Conservation (phyloP, 2,329 filamentous ascomycete species). For the Aspergillus bombycis region DNA sequence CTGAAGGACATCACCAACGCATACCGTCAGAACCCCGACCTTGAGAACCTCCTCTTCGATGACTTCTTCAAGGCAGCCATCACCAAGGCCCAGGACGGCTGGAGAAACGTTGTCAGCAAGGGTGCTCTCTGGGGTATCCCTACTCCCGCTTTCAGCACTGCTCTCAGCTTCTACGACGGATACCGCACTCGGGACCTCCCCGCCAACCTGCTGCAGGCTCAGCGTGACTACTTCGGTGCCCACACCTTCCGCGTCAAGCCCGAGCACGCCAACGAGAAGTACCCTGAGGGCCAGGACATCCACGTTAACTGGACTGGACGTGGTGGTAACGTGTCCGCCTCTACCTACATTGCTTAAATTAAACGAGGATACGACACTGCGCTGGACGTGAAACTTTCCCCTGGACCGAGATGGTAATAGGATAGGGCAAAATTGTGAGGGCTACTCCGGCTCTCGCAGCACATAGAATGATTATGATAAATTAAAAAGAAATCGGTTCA, state of each 20-base stretch:
- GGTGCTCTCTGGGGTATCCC: conserved; percentile 92
- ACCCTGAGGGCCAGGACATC: conserved; percentile 82
- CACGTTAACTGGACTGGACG: conserved; percentile 99
- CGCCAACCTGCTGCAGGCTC: conserved; percentile 96
- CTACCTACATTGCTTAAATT: conserved; percentile 91
- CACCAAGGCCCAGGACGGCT: conserved; percentile 90
- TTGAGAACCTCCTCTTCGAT: conserved; percentile 98
- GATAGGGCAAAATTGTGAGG: conserved; percentile 17
- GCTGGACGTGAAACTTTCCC: conserved; percentile 30
- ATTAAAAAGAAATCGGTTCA: conserved; percentile 13
- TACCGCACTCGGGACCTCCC: conserved; percentile 97
- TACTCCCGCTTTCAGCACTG: conserved; percentile 93
- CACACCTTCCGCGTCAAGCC: conserved; percentile 91
- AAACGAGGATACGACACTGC: conserved; percentile 24
- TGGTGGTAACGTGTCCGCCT: conserved; percentile 95
- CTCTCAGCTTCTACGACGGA: conserved; percentile 97
- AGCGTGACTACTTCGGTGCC: conserved; percentile 99
- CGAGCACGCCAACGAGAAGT: conserved; percentile 74
- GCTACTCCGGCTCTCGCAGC: conserved; percentile 16
- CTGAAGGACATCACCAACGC: conserved; percentile 98
- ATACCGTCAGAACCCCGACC: conserved; percentile 90
- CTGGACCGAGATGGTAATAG: conserved; percentile 15
- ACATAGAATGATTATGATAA: conserved; percentile 31
- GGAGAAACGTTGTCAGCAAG: conserved; percentile 90
- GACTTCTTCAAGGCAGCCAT: conserved; percentile 99